Evolutionary conservation across 176 grass and related monocot genomes (phyloP).

Genomic region (Pontederia paniculata): DNA sequence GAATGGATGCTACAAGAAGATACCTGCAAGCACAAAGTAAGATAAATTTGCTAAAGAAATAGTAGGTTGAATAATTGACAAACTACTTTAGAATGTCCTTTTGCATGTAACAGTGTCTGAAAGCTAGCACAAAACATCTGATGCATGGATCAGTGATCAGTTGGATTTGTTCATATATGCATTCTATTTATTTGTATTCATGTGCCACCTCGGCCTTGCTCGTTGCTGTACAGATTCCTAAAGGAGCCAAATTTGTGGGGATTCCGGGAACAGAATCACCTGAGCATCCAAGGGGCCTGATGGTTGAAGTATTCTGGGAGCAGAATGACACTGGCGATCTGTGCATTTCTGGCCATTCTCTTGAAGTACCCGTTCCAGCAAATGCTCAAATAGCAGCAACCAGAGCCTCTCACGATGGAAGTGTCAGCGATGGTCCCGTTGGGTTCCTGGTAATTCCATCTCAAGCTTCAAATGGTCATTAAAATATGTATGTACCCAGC

Average conservation of each 20-base stretch:
- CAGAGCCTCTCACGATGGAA: constrained; percentile 34
- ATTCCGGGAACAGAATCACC: constrained; percentile 80
- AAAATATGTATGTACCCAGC: not conserved
- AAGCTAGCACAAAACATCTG: too few species aligned
- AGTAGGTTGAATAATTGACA: too few species aligned
- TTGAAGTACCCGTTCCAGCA: constrained; percentile 37
- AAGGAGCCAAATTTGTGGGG: constrained; percentile 65
- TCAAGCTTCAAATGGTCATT: constrained; percentile 23
- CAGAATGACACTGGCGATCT: constrained; percentile 70
- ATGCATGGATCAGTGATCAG: too few species aligned
- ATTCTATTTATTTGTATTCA: not conserved
- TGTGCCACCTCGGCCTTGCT: not conserved
- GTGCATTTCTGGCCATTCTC: constrained; percentile 74
- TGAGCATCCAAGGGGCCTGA: constrained; percentile 69
- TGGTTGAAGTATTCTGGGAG: constrained; percentile 98
- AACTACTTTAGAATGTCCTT: too few species aligned
- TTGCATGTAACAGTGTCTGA: too few species aligned
- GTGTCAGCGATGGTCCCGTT: constrained; percentile 16
- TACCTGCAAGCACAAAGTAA: too few species aligned
- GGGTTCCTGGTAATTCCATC: constrained; percentile 51
- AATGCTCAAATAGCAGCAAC: constrained; percentile 37
- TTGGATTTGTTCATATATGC: too few species aligned
- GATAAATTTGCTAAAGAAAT: too few species aligned
- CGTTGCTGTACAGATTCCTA: constrained; percentile 55
- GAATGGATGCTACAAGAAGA: too few species aligned